phyloP scores from a whole-genome alignment of 805 yeast genomes.

The Candida mattraensis region DNA sequence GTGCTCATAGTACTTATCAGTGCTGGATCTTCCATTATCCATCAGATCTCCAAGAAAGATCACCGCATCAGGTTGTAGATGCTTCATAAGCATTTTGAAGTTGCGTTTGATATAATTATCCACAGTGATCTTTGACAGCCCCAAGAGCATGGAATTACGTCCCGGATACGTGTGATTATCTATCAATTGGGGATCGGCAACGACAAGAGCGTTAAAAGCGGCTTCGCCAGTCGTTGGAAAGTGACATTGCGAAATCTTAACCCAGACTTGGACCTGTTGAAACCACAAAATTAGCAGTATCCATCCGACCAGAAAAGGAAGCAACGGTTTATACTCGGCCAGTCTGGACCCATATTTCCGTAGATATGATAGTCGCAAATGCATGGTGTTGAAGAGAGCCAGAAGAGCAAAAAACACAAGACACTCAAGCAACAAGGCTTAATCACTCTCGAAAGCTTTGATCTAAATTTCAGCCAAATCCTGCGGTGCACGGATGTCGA shows the following conservation, averaged over 20 bases:
- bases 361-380: too few species aligned
- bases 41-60: constrained; percentile 88
- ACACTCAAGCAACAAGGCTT: too few species aligned
- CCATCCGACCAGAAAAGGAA: constrained; percentile 12
- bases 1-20: constrained; percentile 55
- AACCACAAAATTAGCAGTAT: constrained; percentile 15
- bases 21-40: constrained; percentile 93
- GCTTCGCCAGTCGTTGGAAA: constrained; percentile 6
- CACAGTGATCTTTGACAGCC: constrained; percentile 55
- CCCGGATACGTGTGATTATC: constrained; percentile 88
- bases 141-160: constrained; percentile 45
- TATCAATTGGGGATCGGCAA: constrained; percentile 94
- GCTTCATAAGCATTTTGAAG: constrained; percentile 51
- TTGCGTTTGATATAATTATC: constrained; percentile 83
- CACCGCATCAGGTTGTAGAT: constrained; percentile 73
- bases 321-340: constrained; percentile 33
- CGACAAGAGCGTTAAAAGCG: constrained; percentile 34
- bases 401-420: too few species aligned
- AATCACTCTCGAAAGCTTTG: too few species aligned
- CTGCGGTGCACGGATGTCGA: too few species aligned
- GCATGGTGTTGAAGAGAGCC: too few species aligned
- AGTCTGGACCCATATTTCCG: constrained; percentile 14
- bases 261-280: constrained; percentile 9
- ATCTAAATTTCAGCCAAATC: too few species aligned
- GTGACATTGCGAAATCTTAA: constrained; percentile 9